Evolutionary conservation across 257 asterid genomes (phyloP).

Genomic region (Mitragyna speciosa): DNA sequence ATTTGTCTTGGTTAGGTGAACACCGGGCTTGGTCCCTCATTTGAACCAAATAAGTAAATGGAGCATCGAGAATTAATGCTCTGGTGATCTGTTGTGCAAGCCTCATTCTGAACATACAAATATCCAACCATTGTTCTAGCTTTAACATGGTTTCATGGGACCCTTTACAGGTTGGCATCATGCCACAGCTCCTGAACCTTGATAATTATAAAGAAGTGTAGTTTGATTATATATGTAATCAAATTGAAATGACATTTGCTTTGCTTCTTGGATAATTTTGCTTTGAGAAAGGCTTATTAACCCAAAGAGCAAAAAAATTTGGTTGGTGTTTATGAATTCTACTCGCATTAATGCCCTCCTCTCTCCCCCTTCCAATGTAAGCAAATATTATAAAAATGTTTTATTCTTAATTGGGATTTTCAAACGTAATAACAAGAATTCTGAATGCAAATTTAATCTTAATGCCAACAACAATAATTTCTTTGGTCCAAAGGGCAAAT

Average conservation of each 20-base stretch:
- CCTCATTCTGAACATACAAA: neutral
- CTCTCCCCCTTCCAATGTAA: too few relatives aligned
- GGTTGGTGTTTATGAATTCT: too few relatives aligned
- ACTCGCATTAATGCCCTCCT: neutral
- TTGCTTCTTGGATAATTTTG: neutral
- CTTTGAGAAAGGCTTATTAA: neutral
- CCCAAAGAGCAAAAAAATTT: too few relatives aligned
- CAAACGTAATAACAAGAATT: neutral
- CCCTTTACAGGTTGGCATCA: neutral
- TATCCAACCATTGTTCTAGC: neutral
- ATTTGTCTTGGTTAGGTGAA: neutral
- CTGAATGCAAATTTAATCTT: neutral
- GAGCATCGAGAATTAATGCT: neutral
- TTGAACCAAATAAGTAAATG: neutral
- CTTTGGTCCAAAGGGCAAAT: neutral
- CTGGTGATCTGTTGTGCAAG: neutral
- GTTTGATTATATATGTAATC: neutral
- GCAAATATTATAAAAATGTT: too few relatives aligned
- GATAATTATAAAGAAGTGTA: neutral
- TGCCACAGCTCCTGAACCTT: slow-evolving; percentile 9
- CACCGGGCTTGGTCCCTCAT: neutral
- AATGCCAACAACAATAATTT: neutral
- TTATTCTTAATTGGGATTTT: neutral
- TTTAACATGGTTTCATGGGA: neutral
- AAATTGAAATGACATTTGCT: neutral